Evolutionary conservation across 352 stramenopile species (phyloP), one percentile per base, ranked within the genome.

Genomic region (Globisporangium nagaii): DNA sequence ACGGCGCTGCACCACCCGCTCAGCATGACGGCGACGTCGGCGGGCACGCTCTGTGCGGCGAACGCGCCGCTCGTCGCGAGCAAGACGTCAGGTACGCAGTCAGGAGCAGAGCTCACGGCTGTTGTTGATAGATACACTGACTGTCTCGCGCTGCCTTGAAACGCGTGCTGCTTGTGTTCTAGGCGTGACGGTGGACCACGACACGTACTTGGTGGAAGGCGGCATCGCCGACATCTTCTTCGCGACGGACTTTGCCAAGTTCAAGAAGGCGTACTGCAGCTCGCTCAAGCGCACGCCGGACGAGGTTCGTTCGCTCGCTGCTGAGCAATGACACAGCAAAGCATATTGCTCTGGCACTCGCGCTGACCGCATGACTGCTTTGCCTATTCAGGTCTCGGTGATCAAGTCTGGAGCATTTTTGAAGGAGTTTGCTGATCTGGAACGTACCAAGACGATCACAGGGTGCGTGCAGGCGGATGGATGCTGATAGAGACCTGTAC

Each of bases 161-260:
- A n/a, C n/a, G n/a, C n/a, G n/a, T n/a, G 9, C 15, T 8, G 3
- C 6, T 56, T 30, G 25, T 55, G 13, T 10, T n/a, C n/a, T 53
- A 84, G 81, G 80, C 31, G 64, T 68, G 40, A 93, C 85, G 9
- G 60, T 85, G 25, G 88, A 97, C 52, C 84, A 96, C 61, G 79
- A 89, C 56, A 96, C 86, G 43, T 97, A 96, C 53, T 60, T 96
- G 11, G 79, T 94, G 27, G 64, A 88, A 58, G 76, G 81, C 11
- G 87, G 87, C 32, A 84, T 91, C 24, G 86, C 86, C 17, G 88
- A 97, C 49, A 94, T 97, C 28, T 97, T 96, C 66, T 97, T 97
- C 41, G 73, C 88, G 8, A 96, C 86, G 4, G 86, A 96, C 57
- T 97, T 97, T 65, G 58, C 73, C 1, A 70, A 72, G 30, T 66